phyloP scores from a whole-genome alignment of 192 early-diverging fungal genomes.

The Gonapodya prolifera region DNA sequence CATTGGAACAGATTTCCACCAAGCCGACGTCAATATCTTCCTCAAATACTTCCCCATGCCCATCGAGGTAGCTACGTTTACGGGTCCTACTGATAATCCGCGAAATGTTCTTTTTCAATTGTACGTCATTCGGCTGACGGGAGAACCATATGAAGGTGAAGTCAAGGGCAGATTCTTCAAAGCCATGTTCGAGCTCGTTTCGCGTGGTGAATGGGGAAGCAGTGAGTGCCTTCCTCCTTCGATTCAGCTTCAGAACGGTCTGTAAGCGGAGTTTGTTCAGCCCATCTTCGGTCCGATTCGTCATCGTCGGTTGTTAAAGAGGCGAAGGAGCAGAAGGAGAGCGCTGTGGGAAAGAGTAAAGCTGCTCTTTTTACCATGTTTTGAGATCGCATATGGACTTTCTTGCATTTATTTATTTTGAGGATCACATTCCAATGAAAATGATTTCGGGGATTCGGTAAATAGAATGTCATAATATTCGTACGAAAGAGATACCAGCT shows the following conservation, averaged over 20 bases:
- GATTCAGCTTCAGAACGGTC: neutral
- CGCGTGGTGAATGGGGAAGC: neutral
- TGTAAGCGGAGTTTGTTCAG: too few relatives aligned
- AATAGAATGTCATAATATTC: too few relatives aligned
- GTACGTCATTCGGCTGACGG: neutral
- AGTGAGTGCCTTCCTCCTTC: neutral
- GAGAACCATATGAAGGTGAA: neutral
- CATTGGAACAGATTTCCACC: neutral
- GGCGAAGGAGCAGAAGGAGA: neutral
- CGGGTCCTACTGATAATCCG: neutral
- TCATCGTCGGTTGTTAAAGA: neutral
- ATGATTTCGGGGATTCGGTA: too few relatives aligned
- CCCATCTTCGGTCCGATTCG: neutral
- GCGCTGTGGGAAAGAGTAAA: neutral
- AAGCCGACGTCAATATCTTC: neutral
- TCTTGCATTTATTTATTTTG: neutral
- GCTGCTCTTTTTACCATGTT: neutral
- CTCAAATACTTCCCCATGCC: neutral
- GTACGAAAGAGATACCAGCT: too few relatives aligned
- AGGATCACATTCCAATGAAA: neutral
- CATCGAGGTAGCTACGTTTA: neutral
- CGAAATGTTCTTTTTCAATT: neutral
- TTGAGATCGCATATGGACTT: neutral
- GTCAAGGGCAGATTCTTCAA: neutral
- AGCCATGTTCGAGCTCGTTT: neutral